These are phyloP conservation scores for Cordyceps cateniannulata DNA, from an alignment of 2,329 filamentous ascomycete genomes.

Conservation along the genomic window DNA sequence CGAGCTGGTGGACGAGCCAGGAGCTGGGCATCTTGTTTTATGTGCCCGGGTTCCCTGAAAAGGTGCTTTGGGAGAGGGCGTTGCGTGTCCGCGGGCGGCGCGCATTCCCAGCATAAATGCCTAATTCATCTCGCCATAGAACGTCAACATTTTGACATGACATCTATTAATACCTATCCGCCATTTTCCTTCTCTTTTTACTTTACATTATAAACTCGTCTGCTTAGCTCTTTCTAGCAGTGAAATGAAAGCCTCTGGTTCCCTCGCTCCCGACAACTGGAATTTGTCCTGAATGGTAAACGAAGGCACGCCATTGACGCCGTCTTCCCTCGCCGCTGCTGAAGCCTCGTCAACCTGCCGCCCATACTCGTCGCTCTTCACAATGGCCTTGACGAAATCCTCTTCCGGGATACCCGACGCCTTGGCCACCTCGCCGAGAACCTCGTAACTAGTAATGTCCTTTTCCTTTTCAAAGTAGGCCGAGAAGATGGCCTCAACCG, in stretches of 20 bases:
- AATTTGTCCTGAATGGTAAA: slow-evolving; percentile 64
- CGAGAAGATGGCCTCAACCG: slow-evolving; percentile 40
- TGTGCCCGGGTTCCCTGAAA: slow-evolving; percentile 31
- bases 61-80: slow-evolving; percentile 33
- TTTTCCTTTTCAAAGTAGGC: slow-evolving; percentile 37
- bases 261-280: slow-evolving; percentile 63
- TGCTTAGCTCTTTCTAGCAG: slow-evolving; percentile 54
- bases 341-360: slow-evolving; percentile 27
- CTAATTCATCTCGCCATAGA: not conserved
- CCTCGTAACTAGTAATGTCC: slow-evolving; percentile 36
- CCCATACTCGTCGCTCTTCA: slow-evolving; percentile 43
- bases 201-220: not conserved
- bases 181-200: too few relatives aligned
- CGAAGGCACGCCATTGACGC: slow-evolving; percentile 62
- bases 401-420: slow-evolving; percentile 40
- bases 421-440: slow-evolving; percentile 29
- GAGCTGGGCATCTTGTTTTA: slow-evolving; percentile 64
- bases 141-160: not conserved
- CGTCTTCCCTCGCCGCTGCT: slow-evolving; percentile 21
- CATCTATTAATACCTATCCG: too few relatives aligned
- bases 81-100: slow-evolving; percentile 27
- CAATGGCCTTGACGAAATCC: slow-evolving; percentile 29
- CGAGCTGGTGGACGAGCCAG: slow-evolving; percentile 82
- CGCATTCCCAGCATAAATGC: not conserved
- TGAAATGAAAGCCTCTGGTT: slow-evolving; percentile 55